These are phyloP conservation scores for Mollisiaceae sp. DNA, from an alignment of 2,329 filamentous ascomycete species.

Conservation along the genomic window DNA sequence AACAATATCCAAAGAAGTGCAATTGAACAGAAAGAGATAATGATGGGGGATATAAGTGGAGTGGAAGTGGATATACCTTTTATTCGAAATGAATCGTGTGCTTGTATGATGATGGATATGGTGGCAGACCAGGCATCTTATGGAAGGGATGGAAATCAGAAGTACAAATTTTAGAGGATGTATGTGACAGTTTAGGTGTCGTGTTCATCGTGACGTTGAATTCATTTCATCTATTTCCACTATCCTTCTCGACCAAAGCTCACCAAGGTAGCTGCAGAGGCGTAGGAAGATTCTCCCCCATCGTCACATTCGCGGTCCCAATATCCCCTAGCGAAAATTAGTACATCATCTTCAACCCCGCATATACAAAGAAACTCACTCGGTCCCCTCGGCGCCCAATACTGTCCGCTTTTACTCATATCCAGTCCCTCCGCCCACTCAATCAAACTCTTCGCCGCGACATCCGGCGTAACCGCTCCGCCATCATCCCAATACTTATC, in stretches of 20 bases:
- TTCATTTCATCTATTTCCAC: neutral
- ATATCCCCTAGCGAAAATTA: slow-evolving; percentile 59
- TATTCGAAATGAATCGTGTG: neutral
- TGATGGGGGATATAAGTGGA: too few relatives aligned
- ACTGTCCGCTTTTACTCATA: slow-evolving; percentile 70
- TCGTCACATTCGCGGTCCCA: slow-evolving; percentile 67
- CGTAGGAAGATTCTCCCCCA: slow-evolving; percentile 66
- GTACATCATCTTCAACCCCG: slow-evolving; percentile 11
- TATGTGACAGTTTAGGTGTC: neutral
- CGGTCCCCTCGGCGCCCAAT: slow-evolving; percentile 74
- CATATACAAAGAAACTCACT: slow-evolving; percentile 50
- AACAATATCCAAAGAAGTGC: too few relatives aligned
- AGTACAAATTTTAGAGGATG: neutral
- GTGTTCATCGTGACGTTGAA: neutral
- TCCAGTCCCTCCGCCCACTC: slow-evolving; percentile 67
- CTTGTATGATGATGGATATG: neutral
- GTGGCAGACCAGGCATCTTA: neutral
- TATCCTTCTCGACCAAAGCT: slow-evolving; percentile 13
- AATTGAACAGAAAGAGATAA: neutral
- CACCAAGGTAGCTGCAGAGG: slow-evolving; percentile 72
- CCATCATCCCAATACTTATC: slow-evolving; percentile 76
- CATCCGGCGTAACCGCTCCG: slow-evolving; percentile 71
- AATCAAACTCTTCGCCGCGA: slow-evolving; percentile 65
- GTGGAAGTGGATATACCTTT: neutral
- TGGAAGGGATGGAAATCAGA: neutral